Conservation (phyloP, 768 basidiomycete species). For the Xerocomellus chrysenteron region DNA sequence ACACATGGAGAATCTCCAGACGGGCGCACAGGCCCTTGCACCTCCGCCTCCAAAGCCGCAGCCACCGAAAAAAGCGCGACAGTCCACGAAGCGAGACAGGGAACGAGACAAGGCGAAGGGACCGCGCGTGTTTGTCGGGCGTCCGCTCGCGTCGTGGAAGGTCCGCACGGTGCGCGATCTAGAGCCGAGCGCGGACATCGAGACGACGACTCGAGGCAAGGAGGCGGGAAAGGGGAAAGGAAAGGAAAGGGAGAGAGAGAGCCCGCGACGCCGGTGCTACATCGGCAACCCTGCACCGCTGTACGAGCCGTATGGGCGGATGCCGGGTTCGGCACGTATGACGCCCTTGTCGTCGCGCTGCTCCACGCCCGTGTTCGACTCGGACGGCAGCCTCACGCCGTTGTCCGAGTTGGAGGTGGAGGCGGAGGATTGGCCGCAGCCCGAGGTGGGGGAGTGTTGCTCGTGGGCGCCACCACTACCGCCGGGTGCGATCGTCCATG, state of each 20-base stretch:
- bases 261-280: slow-evolving; percentile 13
- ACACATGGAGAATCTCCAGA: neutral
- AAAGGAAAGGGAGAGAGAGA: neutral
- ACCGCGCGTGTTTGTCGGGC: slow-evolving; percentile 28
- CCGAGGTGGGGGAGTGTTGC: slow-evolving; percentile 32
- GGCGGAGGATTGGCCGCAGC: slow-evolving; percentile 29
- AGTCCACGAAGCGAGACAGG: neutral
- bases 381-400: slow-evolving; percentile 15
- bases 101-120: neutral
- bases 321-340: slow-evolving; percentile 7
- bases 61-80: neutral
- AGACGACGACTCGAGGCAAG: neutral
- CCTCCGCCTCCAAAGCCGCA: neutral
- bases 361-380: slow-evolving; percentile 9
- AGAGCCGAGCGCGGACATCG: slow-evolving; percentile 13
- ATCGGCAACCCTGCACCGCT: slow-evolving; percentile 18
- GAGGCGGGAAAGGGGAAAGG: neutral
- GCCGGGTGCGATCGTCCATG: neutral
- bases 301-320: slow-evolving; percentile 21
- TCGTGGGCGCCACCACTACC: slow-evolving; percentile 23
- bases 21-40: neutral
- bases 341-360: slow-evolving; percentile 4
- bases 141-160: slow-evolving; percentile 24
- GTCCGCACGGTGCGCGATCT: slow-evolving; percentile 23
- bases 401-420: slow-evolving; percentile 10